These are phyloP conservation scores for Mayamaea pseudoterrestris DNA, from an alignment of 108 stramenopile genomes.

Conservation along the genomic window DNA sequence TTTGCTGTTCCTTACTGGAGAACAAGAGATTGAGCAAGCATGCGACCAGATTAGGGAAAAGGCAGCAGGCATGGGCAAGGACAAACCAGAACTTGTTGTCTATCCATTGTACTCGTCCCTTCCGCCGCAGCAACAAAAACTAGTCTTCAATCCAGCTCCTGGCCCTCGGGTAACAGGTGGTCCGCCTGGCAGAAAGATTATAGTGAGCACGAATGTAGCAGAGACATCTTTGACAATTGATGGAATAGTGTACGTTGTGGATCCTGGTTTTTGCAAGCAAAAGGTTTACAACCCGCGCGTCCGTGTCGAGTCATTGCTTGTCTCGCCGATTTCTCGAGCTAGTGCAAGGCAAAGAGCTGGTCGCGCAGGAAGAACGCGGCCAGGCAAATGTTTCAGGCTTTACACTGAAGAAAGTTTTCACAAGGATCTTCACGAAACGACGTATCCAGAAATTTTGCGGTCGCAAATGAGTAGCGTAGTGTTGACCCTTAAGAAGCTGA, in stretches of 20 bases:
- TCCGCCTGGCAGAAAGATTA: slow-evolving; percentile 93
- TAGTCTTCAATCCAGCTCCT: slow-evolving; percentile 90
- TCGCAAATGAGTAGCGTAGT: slow-evolving; percentile 90
- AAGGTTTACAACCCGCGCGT: slow-evolving; percentile 99
- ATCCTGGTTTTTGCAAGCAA: slow-evolving; percentile 98
- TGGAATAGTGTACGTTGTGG: slow-evolving; percentile 99
- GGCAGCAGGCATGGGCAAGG: slow-evolving; percentile 39
- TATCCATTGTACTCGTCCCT: slow-evolving; percentile 97
- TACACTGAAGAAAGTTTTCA: slow-evolving; percentile 96
- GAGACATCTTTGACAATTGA: slow-evolving; percentile 99
- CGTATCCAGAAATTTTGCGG: slow-evolving; percentile 96
- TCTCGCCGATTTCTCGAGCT: slow-evolving; percentile 95
- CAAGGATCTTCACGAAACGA: slow-evolving; percentile 95
- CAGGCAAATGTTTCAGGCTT: slow-evolving; percentile 98
- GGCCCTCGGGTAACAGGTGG: slow-evolving; percentile 88
- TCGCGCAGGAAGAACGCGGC: slow-evolving; percentile 96
- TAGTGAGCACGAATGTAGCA: slow-evolving; percentile 96
- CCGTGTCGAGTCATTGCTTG: slow-evolving; percentile 95
- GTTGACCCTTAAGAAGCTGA: slow-evolving; percentile 93
- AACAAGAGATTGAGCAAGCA: slow-evolving; percentile 97
- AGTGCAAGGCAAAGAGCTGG: slow-evolving; percentile 89
- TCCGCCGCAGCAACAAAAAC: slow-evolving; percentile 85
- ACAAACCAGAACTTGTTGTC: slow-evolving; percentile 77
- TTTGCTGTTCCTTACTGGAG: slow-evolving; percentile 96
- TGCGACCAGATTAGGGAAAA: slow-evolving; percentile 87